A percentile compares a stretch with the other conserved stretches of the same genome.
Evolutionary conservation across 441 rosid genomes (phyloP).

Genomic region (Corymbia citriodora): DNA sequence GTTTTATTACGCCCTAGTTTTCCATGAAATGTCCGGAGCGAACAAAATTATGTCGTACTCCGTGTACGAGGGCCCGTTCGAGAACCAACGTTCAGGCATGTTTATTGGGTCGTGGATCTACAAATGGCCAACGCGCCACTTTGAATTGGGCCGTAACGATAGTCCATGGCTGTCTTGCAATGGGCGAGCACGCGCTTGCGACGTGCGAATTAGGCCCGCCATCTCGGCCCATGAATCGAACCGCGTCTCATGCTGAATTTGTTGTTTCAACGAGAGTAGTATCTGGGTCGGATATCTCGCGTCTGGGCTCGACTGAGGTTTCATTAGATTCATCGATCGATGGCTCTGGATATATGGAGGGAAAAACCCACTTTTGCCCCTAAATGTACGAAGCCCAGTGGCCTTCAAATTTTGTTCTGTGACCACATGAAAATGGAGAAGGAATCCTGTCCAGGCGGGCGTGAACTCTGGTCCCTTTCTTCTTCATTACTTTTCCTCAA

Average conservation of each 20-base stretch:
- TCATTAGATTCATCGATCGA: neutral
- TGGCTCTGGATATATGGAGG: neutral
- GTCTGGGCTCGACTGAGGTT: neutral
- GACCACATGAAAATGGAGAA: neutral
- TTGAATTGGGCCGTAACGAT: neutral
- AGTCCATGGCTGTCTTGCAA: neutral
- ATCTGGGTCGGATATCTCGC: neutral
- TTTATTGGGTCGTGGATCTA: neutral
- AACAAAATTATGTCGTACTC: neutral
- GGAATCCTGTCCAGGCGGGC: neutral
- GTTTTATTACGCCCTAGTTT: neutral
- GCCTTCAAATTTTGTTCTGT: neutral
- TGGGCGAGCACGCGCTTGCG: neutral
- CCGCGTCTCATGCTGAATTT: neutral
- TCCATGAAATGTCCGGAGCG: neutral
- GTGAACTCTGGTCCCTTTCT: neutral
- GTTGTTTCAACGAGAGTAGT: neutral
- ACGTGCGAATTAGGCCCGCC: neutral
- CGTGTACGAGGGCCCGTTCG: neutral
- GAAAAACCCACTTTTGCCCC: too few species aligned
- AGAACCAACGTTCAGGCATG: neutral
- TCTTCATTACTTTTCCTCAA: neutral
- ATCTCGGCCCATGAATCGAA: neutral
- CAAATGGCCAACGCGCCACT: neutral
- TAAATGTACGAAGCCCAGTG: neutral